phyloP scores from a whole-genome alignment of 257 asterid genomes.

The Nicotiana attenuata region DNA sequence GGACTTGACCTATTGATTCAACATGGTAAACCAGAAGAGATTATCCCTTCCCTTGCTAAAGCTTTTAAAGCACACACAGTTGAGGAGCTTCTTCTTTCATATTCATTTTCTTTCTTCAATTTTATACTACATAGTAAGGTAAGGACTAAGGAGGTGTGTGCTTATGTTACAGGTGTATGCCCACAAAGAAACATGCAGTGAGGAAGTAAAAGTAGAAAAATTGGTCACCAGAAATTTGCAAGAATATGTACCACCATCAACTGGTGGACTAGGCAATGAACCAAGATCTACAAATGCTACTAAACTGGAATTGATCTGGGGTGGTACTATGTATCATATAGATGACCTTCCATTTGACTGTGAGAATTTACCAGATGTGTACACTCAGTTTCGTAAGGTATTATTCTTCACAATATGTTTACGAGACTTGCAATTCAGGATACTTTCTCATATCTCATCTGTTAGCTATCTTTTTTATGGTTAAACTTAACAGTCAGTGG shows the following conservation, averaged over 20 bases:
- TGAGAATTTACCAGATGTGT: constrained; percentile 65
- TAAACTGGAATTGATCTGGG: constrained; percentile 70
- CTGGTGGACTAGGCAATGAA: constrained; percentile 27
- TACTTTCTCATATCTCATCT: background rate
- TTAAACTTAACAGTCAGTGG: constrained; percentile 57
- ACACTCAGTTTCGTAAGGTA: constrained; percentile 95
- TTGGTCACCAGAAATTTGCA: constrained; percentile 48
- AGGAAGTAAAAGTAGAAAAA: constrained; percentile 74
- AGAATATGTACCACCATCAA: constrained; percentile 12
- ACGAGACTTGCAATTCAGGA: background rate
- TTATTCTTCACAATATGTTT: background rate
- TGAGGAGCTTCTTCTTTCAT: constrained; percentile 23
- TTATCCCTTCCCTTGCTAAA: constrained; percentile 71
- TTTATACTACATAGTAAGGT: background rate
- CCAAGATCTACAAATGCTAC: constrained; percentile 22
- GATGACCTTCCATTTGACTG: constrained; percentile 78
- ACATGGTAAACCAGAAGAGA: constrained; percentile 80
- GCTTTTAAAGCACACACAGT: constrained; percentile 78
- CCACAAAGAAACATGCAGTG: constrained; percentile 97
- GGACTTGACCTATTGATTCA: constrained; percentile 81
- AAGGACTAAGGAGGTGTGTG: background rate
- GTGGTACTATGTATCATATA: constrained; percentile 77
- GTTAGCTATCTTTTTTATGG: constrained; percentile 13
- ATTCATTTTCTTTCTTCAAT: background rate
- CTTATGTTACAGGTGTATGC: constrained; percentile 61